Evolutionary conservation across 768 basidiomycete genomes (phyloP), one percentile per base, ranked within the genome.

Genomic region (Pleurotus cornucopiae): DNA sequence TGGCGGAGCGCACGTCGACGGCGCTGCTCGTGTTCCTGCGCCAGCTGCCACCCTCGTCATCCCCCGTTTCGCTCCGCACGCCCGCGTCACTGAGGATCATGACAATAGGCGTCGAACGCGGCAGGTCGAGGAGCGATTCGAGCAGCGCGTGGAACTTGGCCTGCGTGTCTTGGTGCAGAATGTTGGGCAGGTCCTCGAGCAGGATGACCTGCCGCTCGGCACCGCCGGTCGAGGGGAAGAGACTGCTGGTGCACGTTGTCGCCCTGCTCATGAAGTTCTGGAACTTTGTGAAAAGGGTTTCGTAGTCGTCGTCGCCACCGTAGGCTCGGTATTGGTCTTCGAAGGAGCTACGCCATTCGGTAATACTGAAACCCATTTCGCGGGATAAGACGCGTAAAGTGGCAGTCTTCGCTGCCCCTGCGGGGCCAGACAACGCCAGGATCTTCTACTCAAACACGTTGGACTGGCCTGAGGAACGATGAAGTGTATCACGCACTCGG

Each of bases 351-450:
- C 80, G 74, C 92, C 94, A 98, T 66, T 99, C 96, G 20, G 93
- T 64, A 37, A 97, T 77, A 49, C 94, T 88, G 53, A 91, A 83
- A 2, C 77, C 82, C 62, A 95, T 70, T 63, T 95, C 91, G 13
- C 71, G 72, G 0, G 91, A 77, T 18, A 99, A 72, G 2, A 94
- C 80, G 23, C 83, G 81, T 2, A 98, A 61, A 0, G 92, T 92
- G 0, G 94, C 81, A 0, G 96, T 97, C 75, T 99, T 99, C 0
- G 84, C 96, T 34, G 85, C 83, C 1, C 96, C 96, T 6, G 96
- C 86, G 0, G 93, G 91, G 1, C 96, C 96, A 2, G 90, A 89
- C 9, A 99, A 71, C 0, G 83, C 83, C 5, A 98, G 79, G 25
- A 99, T 84, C 46, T 94, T 80, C 91, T 98, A 46, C 20, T 52